A percentile compares a stretch with the other conserved stretches of the same genome.
Conservation (phyloP, 2,329 filamentous ascomycete species). For the Fusarium duplospermum region DNA sequence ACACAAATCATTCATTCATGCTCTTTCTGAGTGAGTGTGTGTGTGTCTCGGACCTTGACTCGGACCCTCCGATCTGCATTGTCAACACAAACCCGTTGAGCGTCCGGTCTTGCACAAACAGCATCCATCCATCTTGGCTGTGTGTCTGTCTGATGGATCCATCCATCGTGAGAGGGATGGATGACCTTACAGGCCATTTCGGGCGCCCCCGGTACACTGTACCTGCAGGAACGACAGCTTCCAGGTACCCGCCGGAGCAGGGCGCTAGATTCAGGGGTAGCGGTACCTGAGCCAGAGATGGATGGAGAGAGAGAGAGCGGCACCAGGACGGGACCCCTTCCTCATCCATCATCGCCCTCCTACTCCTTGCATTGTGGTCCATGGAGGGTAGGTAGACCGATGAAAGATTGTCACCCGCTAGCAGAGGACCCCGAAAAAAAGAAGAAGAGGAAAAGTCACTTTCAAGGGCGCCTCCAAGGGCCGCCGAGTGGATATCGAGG, state of each 20-base stretch:
- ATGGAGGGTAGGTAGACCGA: conserved; percentile 1
- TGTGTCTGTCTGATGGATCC: background rate
- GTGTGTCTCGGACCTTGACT: background rate
- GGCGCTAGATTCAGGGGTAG: conserved; percentile 40
- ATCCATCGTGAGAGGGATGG: background rate
- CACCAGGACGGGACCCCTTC: conserved; percentile 8
- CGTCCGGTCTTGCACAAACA: background rate
- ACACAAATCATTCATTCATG: conserved; percentile 2
- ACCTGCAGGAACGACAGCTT: conserved; percentile 48
- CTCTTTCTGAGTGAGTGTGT: background rate
- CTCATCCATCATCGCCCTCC: conserved; percentile 15
- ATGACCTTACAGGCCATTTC: background rate
- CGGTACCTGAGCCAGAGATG: conserved; percentile 22
- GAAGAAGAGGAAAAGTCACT: background rate
- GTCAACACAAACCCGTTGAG: background rate
- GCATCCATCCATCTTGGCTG: background rate
- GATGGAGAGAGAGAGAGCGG: conserved; percentile 4
- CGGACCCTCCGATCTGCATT: background rate
- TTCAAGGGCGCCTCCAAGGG: conserved; percentile 5
- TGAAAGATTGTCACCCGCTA: conserved; percentile 11
- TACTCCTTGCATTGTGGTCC: conserved; percentile 34
- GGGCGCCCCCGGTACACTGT: conserved; percentile 22
- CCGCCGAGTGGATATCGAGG: conserved; percentile 12
- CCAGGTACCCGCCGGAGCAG: conserved; percentile 32
- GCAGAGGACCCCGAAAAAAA: conserved; percentile 1